Conservation (phyloP, 805 yeast species). For the Dipodascus albidus region DNA sequence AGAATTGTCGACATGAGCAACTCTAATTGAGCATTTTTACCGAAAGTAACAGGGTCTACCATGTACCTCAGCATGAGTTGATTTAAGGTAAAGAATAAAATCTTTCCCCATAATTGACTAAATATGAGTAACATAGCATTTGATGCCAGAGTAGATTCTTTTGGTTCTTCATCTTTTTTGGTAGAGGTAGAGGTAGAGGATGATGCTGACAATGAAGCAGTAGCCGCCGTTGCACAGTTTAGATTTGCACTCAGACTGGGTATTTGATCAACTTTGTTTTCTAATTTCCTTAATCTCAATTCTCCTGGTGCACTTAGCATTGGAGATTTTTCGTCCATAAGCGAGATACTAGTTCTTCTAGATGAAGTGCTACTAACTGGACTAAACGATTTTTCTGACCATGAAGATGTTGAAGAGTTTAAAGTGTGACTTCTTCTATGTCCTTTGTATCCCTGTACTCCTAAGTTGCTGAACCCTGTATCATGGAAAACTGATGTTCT, state of each 20-base stretch:
- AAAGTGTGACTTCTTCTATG: neutral
- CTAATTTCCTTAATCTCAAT: neutral
- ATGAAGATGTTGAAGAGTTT: neutral
- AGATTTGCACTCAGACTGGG: neutral
- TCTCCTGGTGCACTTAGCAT: neutral
- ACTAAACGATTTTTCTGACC: neutral
- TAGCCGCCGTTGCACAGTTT: neutral
- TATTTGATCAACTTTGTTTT: neutral
- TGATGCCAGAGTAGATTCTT: constrained; percentile 12
- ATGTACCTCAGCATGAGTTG: constrained; percentile 54
- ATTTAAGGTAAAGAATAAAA: constrained; percentile 65
- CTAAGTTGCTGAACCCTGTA: neutral
- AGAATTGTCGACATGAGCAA: constrained; percentile 57
- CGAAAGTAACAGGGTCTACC: constrained; percentile 66
- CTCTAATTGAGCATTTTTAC: constrained; percentile 69
- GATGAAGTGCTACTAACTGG: neutral
- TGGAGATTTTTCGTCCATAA: neutral
- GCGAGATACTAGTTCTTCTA: neutral
- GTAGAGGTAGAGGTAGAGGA: neutral
- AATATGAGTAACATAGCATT: constrained; percentile 66
- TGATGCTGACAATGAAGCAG: neutral
- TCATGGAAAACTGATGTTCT: neutral
- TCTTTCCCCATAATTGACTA: constrained; percentile 61
- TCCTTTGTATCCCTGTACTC: neutral
- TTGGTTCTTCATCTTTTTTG: neutral